Conservation (phyloP, 202 grass and related monocot species). For the Schoenoplectus tabernaemontani region DNA sequence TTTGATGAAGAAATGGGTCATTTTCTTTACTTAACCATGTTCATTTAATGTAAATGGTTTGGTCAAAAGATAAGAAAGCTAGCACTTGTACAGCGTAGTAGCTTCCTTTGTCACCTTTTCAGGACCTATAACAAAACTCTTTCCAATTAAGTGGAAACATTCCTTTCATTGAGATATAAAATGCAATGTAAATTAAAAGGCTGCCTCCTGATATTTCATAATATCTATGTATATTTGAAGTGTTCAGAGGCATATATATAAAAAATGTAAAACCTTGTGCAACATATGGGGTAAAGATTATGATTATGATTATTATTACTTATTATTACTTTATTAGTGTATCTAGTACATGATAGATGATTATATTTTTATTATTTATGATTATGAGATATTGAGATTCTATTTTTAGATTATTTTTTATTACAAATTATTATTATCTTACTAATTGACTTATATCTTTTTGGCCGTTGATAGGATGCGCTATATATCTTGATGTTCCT, state of each 20-base stretch:
- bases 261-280: neutral
- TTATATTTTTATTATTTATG: too few species aligned
- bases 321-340: too few species aligned
- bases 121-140: neutral
- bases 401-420: too few species aligned
- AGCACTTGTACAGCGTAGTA: neutral
- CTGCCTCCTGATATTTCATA: neutral
- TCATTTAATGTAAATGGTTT: constrained; percentile 8
- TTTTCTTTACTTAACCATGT: neutral
- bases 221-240: neutral
- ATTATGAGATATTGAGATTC: too few species aligned
- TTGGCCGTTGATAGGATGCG: neutral
- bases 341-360: too few species aligned
- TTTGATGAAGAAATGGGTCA: neutral
- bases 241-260: neutral
- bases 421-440: too few species aligned
- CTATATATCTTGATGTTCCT: neutral
- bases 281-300: too few species aligned
- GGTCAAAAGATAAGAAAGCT: constrained; percentile 9
- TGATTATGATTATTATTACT: too few species aligned
- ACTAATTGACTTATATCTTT: neutral
- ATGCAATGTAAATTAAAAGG: neutral
- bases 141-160: neutral
- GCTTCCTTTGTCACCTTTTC: neutral
- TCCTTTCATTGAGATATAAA: neutral